phyloP scores from a whole-genome alignment of 2,329 filamentous ascomycete genomes.

The Exophiala bonariae region DNA sequence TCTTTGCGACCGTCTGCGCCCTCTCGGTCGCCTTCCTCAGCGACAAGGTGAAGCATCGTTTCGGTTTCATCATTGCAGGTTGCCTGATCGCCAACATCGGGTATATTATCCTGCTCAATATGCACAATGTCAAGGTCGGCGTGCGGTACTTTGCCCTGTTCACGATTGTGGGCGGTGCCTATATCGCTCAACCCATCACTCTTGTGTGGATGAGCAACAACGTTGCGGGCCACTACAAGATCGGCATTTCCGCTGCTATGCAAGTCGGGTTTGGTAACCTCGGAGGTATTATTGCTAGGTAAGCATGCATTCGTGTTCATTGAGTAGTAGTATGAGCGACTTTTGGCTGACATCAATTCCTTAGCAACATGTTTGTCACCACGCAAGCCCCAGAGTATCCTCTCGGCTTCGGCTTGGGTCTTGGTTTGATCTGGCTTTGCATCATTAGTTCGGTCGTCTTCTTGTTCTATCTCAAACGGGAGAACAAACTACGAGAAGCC shows the following conservation, averaged over 20 bases:
- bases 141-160: slow-evolving; percentile 33
- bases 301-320: background rate
- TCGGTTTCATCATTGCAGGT: slow-evolving; percentile 37
- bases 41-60: slow-evolving; percentile 35
- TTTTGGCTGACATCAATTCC: slow-evolving; percentile 6
- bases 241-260: slow-evolving; percentile 32
- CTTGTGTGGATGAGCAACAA: slow-evolving; percentile 34
- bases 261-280: slow-evolving; percentile 34
- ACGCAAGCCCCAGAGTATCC: slow-evolving; percentile 37
- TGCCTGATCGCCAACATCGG: slow-evolving; percentile 36
- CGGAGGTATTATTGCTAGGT: slow-evolving; percentile 37
- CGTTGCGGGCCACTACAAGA: slow-evolving; percentile 32
- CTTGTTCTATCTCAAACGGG: slow-evolving; percentile 34
- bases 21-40: slow-evolving; percentile 32
- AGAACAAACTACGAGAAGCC: slow-evolving; percentile 33
- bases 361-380: slow-evolving; percentile 39
- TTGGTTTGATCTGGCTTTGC: slow-evolving; percentile 38
- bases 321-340: too few species aligned
- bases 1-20: slow-evolving; percentile 32
- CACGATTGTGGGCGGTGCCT: slow-evolving; percentile 31
- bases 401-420: slow-evolving; percentile 38
- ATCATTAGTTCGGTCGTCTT: slow-evolving; percentile 33
- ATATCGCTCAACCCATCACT: slow-evolving; percentile 33
- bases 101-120: slow-evolving; percentile 36
- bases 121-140: slow-evolving; percentile 28